Conservation (phyloP, 2,329 filamentous ascomycete genomes). For the Penicillium sp. region DNA sequence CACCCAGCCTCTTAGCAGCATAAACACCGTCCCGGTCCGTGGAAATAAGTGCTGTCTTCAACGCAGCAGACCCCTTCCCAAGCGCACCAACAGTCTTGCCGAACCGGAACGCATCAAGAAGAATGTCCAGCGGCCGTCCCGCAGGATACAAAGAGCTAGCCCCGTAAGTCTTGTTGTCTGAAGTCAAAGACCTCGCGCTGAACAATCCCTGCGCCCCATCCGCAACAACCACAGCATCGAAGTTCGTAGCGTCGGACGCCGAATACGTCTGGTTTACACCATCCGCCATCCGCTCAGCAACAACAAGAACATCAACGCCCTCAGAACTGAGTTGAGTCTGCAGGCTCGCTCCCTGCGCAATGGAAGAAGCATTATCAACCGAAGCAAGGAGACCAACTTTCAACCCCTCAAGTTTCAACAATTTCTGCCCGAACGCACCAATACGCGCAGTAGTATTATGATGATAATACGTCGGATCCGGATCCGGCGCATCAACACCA, state of each 20-base stretch:
- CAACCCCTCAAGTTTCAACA: constrained; percentile 62
- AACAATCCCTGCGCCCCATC: constrained; percentile 58
- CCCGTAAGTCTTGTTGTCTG: constrained; percentile 25
- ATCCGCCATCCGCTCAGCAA: constrained; percentile 58
- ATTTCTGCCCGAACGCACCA: constrained; percentile 57
- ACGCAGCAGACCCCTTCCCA: constrained; percentile 45
- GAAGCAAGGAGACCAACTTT: constrained; percentile 63
- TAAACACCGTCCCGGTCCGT: constrained; percentile 38
- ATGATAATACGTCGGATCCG: constrained; percentile 67
- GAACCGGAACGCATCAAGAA: constrained; percentile 64
- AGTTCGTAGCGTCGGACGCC: constrained; percentile 55
- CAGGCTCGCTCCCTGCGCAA: constrained; percentile 53
- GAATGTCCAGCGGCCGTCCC: constrained; percentile 63
- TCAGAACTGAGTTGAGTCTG: constrained; percentile 38
- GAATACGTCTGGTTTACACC: constrained; percentile 66
- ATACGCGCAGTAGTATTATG: constrained; percentile 64
- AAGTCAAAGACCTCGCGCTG: background rate
- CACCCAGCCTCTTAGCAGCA: constrained; percentile 31
- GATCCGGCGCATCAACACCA: constrained; percentile 57
- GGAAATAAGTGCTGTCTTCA: constrained; percentile 48
- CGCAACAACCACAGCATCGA: constrained; percentile 56
- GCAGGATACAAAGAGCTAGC: constrained; percentile 63
- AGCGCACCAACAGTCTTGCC: constrained; percentile 68
- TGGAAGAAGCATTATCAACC: constrained; percentile 42
- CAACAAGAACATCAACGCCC: constrained; percentile 59